Evolutionary conservation across 768 basidiomycete species (phyloP).

Genomic region (Austroboletus festivus): DNA sequence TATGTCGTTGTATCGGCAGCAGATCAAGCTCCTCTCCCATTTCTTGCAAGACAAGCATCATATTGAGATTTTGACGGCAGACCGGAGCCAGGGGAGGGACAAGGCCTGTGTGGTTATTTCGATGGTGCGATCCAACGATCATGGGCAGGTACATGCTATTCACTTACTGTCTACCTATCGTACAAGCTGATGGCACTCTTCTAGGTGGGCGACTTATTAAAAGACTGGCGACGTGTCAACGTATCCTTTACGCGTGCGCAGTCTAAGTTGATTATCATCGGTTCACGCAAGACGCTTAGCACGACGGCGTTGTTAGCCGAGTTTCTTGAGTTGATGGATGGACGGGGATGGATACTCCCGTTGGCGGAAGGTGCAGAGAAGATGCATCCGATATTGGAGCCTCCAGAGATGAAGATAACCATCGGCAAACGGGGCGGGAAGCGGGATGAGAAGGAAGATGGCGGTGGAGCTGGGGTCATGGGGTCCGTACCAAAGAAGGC

Average conservation of each 20-base stretch:
- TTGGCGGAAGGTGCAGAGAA: conserved; percentile 55
- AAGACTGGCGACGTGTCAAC: conserved; percentile 96
- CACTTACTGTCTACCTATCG: not conserved
- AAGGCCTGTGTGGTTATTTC: conserved; percentile 95
- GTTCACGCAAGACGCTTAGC: conserved; percentile 76
- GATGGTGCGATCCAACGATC: conserved; percentile 84
- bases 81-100: conserved; percentile 91
- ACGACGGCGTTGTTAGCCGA: conserved; percentile 57
- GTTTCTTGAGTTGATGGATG: conserved; percentile 78
- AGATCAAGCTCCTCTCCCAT: conserved; percentile 83
- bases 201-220: conserved; percentile 88
- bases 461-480: conserved; percentile 3
- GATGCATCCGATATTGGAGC: conserved; percentile 41
- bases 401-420: conserved; percentile 5
- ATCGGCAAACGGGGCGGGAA: conserved; percentile 16
- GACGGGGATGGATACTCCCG: conserved; percentile 63
- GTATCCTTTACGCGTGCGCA: conserved; percentile 94
- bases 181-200: not conserved
- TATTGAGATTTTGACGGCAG: conserved; percentile 87
- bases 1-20: conserved; percentile 91
- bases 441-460: conserved; percentile 4
- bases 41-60: conserved; percentile 52
- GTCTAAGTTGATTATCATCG: conserved; percentile 87
- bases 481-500: conserved; percentile 36
- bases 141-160: conserved; percentile 53